phyloP scores from a whole-genome alignment of 2,329 filamentous ascomycete species.

The Penicillium palitans region DNA sequence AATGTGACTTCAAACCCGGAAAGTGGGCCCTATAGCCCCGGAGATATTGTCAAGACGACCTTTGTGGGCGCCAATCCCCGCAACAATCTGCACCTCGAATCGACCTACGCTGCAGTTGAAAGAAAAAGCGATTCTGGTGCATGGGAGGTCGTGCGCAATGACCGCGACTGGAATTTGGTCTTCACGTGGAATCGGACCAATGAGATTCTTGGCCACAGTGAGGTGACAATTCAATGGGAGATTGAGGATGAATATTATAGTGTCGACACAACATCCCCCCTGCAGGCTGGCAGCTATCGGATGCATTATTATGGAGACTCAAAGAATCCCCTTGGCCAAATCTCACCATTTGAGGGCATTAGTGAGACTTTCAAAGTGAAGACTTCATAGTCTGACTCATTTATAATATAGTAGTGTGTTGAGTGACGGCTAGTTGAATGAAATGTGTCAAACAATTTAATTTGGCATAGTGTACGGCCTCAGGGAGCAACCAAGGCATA shows the following conservation, averaged over 20 bases:
- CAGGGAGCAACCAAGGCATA: background rate
- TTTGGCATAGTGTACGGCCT: background rate
- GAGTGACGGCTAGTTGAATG: background rate
- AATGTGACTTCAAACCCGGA: constrained; percentile 58
- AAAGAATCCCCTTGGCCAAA: constrained; percentile 63
- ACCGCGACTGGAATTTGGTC: constrained; percentile 80
- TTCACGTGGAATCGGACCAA: constrained; percentile 77
- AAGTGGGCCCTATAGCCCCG: constrained; percentile 56
- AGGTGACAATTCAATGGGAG: constrained; percentile 80
- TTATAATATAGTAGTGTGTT: background rate
- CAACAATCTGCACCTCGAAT: constrained; percentile 78
- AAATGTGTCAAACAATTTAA: background rate
- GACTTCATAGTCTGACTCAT: constrained; percentile 8
- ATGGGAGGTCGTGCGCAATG: constrained; percentile 70
- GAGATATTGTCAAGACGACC: constrained; percentile 62
- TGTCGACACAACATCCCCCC: constrained; percentile 34
- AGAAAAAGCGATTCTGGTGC: constrained; percentile 48
- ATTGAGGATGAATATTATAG: constrained; percentile 59
- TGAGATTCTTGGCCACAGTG: constrained; percentile 69
- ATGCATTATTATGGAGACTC: constrained; percentile 82
- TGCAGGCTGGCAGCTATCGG: constrained; percentile 66
- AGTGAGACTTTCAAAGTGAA: constrained; percentile 52
- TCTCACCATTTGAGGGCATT: constrained; percentile 68
- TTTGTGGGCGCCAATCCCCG: constrained; percentile 89
- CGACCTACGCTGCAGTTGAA: constrained; percentile 77